phyloP scores from a whole-genome alignment of 2,329 filamentous ascomycete species.

The Mariannaea sp. region DNA sequence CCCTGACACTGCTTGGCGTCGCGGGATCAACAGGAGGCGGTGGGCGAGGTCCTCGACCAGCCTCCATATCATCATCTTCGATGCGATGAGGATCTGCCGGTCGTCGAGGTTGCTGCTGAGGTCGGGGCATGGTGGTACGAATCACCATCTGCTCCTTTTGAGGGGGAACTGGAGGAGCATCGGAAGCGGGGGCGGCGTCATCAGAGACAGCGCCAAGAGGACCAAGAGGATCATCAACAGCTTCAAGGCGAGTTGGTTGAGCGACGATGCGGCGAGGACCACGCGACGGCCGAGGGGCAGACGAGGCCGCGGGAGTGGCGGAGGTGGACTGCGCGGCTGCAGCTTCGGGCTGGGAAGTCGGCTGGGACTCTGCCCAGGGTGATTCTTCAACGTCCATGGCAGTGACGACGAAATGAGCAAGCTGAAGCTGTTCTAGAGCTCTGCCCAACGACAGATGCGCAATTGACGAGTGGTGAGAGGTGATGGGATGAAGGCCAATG shows the following conservation, averaged over 20 bases:
- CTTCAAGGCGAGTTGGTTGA: conserved; percentile 78
- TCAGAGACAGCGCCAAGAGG: conserved; percentile 72
- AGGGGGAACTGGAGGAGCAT: conserved; percentile 70
- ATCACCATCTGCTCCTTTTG: conserved; percentile 69
- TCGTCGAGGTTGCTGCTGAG: conserved; percentile 49
- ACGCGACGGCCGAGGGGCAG: conserved; percentile 50
- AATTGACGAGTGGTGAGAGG: conserved; percentile 18
- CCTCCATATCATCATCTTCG: conserved; percentile 71
- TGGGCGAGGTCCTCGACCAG: conserved; percentile 58
- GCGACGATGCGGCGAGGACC: conserved; percentile 69
- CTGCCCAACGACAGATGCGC: conserved; percentile 9
- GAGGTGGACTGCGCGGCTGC: conserved; percentile 37
- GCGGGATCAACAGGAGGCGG: conserved; percentile 69
- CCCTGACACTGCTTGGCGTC: conserved; percentile 55
- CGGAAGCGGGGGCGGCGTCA: conserved; percentile 43
- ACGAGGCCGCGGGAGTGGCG: conserved; percentile 37
- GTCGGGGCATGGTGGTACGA: conserved; percentile 59
- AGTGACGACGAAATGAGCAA: conserved; percentile 11
- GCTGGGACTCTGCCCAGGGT: conserved; percentile 52
- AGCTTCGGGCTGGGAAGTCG: conserved; percentile 39
- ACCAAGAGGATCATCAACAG: conserved; percentile 76
- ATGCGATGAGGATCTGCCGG: conserved; percentile 66
- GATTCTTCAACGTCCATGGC: conserved; percentile 58
- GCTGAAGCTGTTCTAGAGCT: conserved; percentile 12
- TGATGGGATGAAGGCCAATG: conserved; percentile 27